These are phyloP conservation scores for Carpinus fangiana DNA, from an alignment of 306 rosid species.

Conservation along the genomic window DNA sequence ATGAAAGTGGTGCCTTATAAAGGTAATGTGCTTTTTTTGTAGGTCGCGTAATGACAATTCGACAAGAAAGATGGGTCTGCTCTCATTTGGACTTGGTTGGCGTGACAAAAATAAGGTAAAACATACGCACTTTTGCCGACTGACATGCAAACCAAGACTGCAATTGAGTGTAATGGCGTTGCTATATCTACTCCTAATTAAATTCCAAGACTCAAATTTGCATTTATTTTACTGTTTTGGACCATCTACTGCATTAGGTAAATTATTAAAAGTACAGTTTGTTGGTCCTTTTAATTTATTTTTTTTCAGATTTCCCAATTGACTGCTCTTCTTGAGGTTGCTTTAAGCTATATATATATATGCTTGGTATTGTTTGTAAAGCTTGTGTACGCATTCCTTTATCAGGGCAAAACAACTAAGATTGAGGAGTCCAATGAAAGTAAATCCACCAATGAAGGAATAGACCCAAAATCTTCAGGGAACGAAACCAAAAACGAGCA, in stretches of 20 bases:
- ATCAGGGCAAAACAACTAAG: conserved; percentile 43
- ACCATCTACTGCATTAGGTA: neutral
- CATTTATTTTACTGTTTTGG: neutral
- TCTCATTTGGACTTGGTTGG: conserved; percentile 89
- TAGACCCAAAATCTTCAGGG: conserved; percentile 19
- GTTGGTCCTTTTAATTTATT: neutral
- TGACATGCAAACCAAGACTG: neutral
- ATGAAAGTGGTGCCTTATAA: conserved; percentile 25
- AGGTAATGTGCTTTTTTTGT: conserved; percentile 31
- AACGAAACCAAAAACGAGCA: conserved; percentile 35
- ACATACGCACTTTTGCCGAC: conserved; percentile 10
- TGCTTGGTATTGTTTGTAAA: conserved; percentile 23
- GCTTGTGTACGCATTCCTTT: conserved; percentile 26
- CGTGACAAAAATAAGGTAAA: conserved; percentile 86
- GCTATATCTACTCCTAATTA: conserved; percentile 16
- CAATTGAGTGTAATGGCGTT: conserved; percentile 6
- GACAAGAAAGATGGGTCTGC: conserved; percentile 55
- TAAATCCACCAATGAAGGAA: conserved; percentile 24
- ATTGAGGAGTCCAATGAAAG: conserved; percentile 39
- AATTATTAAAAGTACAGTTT: neutral
- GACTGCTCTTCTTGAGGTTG: conserved; percentile 12
- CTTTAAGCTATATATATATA: conserved; percentile 1
- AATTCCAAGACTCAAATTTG: neutral
- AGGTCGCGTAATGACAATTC: conserved; percentile 52
- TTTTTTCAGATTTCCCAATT: conserved; percentile 8